Base-by-base conservation (phyloP, 768 basidiomycete species). In the Pholiota molesta region DNA sequence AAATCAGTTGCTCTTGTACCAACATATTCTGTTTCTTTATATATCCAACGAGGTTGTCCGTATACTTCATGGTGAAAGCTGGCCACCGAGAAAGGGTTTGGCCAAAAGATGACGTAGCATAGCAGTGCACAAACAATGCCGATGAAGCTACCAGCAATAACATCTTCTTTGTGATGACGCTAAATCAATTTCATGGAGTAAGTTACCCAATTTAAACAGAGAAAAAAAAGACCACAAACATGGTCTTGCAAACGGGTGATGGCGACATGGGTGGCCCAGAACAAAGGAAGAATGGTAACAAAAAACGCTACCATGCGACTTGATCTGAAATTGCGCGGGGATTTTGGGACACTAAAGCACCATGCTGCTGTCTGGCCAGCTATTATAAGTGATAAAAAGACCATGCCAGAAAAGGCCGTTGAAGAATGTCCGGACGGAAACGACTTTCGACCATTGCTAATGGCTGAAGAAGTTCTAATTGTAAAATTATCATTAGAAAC, bases 351-450 rank as follows among this genome's bases (percentile, higher is more conserved):
- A 26, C 68, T 67, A 66, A 85, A 83, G 60, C 82, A 82, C 83
- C 83, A 84, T 5, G 85, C 84, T 8, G 83, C 83, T 5, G 87
- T 88, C 68, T 85, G 81, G n/a, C 85, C 84, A 29, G 87, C 87
- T 14, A 89, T 72, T 75, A 83, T 88, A 9, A 90, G 77, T 4
- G 84, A 81, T 21, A 87, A 67, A 65, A 88, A 86, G 23, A 81
- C 77, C 85, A 89, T 88, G 31, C 87, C 87, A 2, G 83, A 78
- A 68, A 86, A 89, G 8, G 83, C 88, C 11, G 84, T 83, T 1
- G 87, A 86, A 1, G 88, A 87, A 69, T 90, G 88, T 6, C 88
- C 88, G 11, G 87, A 88, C 7, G 88, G 88, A 67, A 90, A 90
- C 0, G 87, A 89, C 58, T 80, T 78, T 35, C 86, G 75, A 14